Evolutionary conservation across 106 monocot genomes (phyloP).

Genomic region (Dendrobium catenatum): DNA sequence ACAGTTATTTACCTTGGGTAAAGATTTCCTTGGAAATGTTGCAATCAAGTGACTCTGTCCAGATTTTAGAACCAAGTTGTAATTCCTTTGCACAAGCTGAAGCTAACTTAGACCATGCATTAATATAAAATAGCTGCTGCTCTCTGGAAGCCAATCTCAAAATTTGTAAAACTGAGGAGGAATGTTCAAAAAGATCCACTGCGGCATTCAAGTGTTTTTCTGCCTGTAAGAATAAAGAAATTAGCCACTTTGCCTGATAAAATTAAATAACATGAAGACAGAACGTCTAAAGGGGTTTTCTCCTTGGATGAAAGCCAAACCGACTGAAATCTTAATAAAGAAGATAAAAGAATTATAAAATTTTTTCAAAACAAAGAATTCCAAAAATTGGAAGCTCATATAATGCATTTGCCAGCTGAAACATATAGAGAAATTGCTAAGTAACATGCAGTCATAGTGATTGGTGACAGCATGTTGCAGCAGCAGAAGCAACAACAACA

Average conservation of each 20-base stretch:
- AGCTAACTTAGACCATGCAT: constrained; percentile 53
- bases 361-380: background rate
- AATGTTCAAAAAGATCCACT: constrained; percentile 41
- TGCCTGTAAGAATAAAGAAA: constrained; percentile 26
- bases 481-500: too few relatives aligned
- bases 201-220: constrained; percentile 35
- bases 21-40: constrained; percentile 32
- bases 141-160: constrained; percentile 33
- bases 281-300: background rate
- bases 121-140: constrained; percentile 41
- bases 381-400: too few relatives aligned
- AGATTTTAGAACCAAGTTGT: constrained; percentile 51
- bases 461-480: too few relatives aligned
- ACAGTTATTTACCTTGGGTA: constrained; percentile 27
- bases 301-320: background rate
- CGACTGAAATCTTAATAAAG: background rate
- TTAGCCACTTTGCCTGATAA: background rate
- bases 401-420: too few relatives aligned
- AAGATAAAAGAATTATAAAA: background rate
- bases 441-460: too few relatives aligned
- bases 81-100: constrained; percentile 47
- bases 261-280: background rate
- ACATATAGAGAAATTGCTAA: too few relatives aligned
- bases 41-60: constrained; percentile 31
- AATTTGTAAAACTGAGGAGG: constrained; percentile 23